Base-by-base conservation (phyloP, 306 rosid genomes). In the Cucumis melo region DNA sequence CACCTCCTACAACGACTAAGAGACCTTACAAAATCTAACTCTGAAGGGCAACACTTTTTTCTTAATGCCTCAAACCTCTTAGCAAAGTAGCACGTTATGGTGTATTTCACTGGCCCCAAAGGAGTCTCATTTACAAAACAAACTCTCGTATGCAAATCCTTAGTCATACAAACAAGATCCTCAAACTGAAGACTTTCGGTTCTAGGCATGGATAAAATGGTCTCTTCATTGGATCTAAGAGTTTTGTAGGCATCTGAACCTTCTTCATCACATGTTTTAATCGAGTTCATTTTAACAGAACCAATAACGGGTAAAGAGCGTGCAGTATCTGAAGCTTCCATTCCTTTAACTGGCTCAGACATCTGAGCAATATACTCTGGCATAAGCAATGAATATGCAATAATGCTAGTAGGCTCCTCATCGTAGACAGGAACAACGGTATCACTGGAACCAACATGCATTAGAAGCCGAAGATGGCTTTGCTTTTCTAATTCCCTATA, bases 1-100 rank as follows among this genome's bases (percentile, higher is more conserved):
- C 99, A 95, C 77, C 87, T 89, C 89, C 89, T 95, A 79, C 99
- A 90, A 79, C 98, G 98, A 77, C 99, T 89, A 44, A 95, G 84
- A 80, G 99, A 95, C 86, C 98, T 90, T 80, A 92, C 66, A 58
- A 72, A 95, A 79, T 92, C 96, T 0, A 89, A 87, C 86, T 95
- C 99, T 6, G 97, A 92, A 78, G 93, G 88, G 80, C 99, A 95
- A 61, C 98, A 92, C 66, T 86, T 87, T 85, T 85, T 90, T 82
- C 99, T 85, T 74, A 95, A 82, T 82, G 93, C 92, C 66, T 90
- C 97, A 86, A 95, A 95, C 77, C 87, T 83, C 86, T 87, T 89
- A 63, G 98, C 97, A 74, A 77, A 89, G 88, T 90, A 95, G 81
- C 91, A 86, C 73, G 91, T 89, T 54, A 95, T 96, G 0, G 90